A percentile compares a stretch with the other conserved stretches of the same genome.
These are phyloP conservation scores for Trypanosoma platydactyli DNA, from an alignment of 208 protist species.

Conservation along the genomic window DNA sequence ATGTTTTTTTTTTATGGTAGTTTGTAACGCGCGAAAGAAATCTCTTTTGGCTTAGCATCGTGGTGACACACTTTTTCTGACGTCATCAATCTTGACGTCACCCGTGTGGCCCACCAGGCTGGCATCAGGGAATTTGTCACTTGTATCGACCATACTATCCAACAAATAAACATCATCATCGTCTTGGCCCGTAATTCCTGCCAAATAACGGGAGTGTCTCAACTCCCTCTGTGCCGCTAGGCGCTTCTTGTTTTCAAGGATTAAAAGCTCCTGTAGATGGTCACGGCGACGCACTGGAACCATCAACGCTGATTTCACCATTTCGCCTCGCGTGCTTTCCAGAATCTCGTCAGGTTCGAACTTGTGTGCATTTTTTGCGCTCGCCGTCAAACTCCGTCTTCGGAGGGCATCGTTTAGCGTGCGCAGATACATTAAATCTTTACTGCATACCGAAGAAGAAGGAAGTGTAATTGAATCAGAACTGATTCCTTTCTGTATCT, in stretches of 20 bases:
- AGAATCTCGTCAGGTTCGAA: slow-evolving; percentile 87
- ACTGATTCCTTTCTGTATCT: slow-evolving; percentile 24
- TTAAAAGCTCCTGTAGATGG: slow-evolving; percentile 82
- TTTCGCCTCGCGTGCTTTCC: slow-evolving; percentile 72
- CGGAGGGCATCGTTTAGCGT: slow-evolving; percentile 61
- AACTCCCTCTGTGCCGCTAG: slow-evolving; percentile 57
- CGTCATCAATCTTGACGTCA: background rate
- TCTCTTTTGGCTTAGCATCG: slow-evolving; percentile 67
- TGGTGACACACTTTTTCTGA: slow-evolving; percentile 22
- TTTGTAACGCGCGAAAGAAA: slow-evolving; percentile 47
- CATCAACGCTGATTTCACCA: slow-evolving; percentile 46
- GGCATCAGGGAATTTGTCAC: slow-evolving; percentile 14
- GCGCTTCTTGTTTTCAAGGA: slow-evolving; percentile 83
- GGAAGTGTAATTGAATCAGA: slow-evolving; percentile 34
- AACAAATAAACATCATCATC: slow-evolving; percentile 15
- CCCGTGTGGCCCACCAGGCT: background rate
- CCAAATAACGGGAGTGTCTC: slow-evolving; percentile 49
- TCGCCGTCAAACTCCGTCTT: slow-evolving; percentile 53
- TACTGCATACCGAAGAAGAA: slow-evolving; percentile 36
- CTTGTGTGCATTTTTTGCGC: slow-evolving; percentile 61
- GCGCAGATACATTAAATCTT: slow-evolving; percentile 77
- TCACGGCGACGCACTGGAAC: slow-evolving; percentile 86
- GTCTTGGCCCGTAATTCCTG: slow-evolving; percentile 47
- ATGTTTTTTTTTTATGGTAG: slow-evolving; percentile 66
- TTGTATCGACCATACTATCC: slow-evolving; percentile 13